Evolutionary conservation across 176 grass and related monocot species (phyloP), one percentile per base, ranked within the genome.

Genomic region (Phoenix dactylifera): DNA sequence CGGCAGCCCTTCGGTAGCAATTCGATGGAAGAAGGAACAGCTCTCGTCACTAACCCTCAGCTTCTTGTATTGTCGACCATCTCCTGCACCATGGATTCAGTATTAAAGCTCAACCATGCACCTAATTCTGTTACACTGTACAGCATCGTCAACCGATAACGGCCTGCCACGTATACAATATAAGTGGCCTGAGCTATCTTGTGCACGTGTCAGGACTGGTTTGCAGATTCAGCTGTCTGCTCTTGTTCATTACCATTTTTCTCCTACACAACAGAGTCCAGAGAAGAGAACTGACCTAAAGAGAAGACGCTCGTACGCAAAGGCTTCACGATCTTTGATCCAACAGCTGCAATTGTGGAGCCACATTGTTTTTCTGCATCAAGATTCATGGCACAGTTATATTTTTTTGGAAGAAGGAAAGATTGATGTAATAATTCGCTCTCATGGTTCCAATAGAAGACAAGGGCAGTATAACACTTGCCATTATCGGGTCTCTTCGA

Each of bases 241-340:
- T 24, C 3, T 16, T 14, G 25, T 7, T 17, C 10, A 15, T n/a
- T 77, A 82, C 75, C 84, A 28, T 29, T 60, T 32, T 12, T 59
- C 18, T 17, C n/a, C n/a, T 4, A n/a, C 26, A 68, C 17, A 22
- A 6, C 3, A 51, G 24, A 20, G 4, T 17, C 17, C 16, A 63
- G 26, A 15, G 51, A 54, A 44, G 16, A 2, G 26, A 64, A 22
- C 23, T 79, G 24, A 52, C 65, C 55, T 29, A 50, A 49, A 26
- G 83, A 88, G 16, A 73, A 65, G 20, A 83, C 59, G n/a, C 67
- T 60, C 79, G 86, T 88, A 51, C 81, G 78, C 9, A 84, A 87
- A 28, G 84, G 87, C 84, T 98, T 91, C 17, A 85, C 79, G 81
- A 82, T 69, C 86, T 63, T 96, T 28, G 81, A 85, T 49, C 54